A percentile compares a stretch with the other conserved stretches of the same genome.
These are phyloP conservation scores for Phyllosticta ampelicida DNA, from an alignment of 2,329 filamentous ascomycete genomes.

Conservation along the genomic window DNA sequence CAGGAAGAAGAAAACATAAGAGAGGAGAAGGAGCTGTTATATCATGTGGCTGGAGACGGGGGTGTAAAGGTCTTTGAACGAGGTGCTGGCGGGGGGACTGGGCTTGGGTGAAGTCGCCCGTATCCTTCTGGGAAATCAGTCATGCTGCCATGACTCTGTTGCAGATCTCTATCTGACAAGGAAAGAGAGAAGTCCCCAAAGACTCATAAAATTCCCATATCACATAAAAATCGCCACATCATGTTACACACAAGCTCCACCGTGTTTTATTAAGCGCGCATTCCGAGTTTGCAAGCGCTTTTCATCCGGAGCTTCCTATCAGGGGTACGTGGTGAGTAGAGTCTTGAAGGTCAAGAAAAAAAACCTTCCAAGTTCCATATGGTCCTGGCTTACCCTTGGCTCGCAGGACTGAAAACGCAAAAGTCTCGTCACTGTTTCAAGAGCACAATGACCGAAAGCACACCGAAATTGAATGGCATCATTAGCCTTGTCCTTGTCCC, in stretches of 20 bases:
- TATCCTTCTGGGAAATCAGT: background rate
- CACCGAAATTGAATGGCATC: background rate
- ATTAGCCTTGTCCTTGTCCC: background rate
- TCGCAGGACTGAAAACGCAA: background rate
- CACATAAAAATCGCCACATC: background rate
- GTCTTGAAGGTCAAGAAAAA: background rate
- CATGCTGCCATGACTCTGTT: too few species aligned
- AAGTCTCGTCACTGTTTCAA: background rate
- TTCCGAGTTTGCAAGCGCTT: background rate
- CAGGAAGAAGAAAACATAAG: conserved; percentile 12
- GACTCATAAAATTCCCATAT: too few species aligned
- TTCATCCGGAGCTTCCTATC: background rate
- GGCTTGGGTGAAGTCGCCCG: background rate
- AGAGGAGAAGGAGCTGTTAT: conserved; percentile 62
- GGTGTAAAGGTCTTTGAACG: conserved; percentile 75
- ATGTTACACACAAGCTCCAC: background rate
- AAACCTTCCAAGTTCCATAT: background rate
- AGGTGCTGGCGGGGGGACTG: conserved; percentile 40
- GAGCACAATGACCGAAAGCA: background rate
- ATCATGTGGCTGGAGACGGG: conserved; percentile 70
- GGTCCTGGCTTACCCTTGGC: background rate
- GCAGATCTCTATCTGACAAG: too few species aligned
- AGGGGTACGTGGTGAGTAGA: background rate
- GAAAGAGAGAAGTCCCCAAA: too few species aligned
- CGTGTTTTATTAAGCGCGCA: background rate